Evolutionary conservation across 352 stramenopile species (phyloP), one percentile per base, ranked within the genome.

Genomic region (Globisporangium irregulare): DNA sequence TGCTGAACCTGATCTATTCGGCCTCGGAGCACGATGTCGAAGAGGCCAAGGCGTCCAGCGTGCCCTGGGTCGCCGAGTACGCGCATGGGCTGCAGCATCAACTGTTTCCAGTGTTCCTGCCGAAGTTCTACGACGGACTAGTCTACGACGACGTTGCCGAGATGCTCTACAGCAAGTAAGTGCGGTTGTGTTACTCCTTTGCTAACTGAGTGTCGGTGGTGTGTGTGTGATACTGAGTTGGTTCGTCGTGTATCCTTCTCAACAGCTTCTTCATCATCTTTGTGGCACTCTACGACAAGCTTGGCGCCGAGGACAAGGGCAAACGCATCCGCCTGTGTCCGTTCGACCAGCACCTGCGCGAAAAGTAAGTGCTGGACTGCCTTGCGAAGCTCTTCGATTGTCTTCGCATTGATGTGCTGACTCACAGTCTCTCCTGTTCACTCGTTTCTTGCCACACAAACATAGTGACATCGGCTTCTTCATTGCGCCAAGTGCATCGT

Each of bases 1-100:
- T 90, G n/a, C 70, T 87, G 5, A 90, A 90, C 58, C 73, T 90
- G 18, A 76, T 90, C 25, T 86, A 79, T 53, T 87, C 78, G 15
- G 72, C 78, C 0, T 73, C 78, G 10, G 79, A 87, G 63, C 64
- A 66, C 2, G 67, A 81, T 7, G 69, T 83, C 0, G 62, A 62
- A 9, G 72, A 78, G 54, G 77, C 67, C 9, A 73, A 84, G 36
- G 53, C 59, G 10, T 81, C 77, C 4, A 75, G 70, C 25, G 73
- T 81, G 50, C 81, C 73, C 9, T 90, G 81, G 81, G 82, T 87
- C 27, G 71, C 67, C 8, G 81, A 90, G 69, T 90, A 90, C 48
- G 70, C 79, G 14, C 59, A 73, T 10, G 81, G 79, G 1, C 69
- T 90, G 62, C 78, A 87, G 61, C 77, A 87, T 58, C 75, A 87